Percentiles rank a stretch among this genome's conserved stretches.
These are phyloP conservation scores for Plenodomus lindquistii DNA, from an alignment of 2,329 filamentous ascomycete genomes.

Conservation along the genomic window DNA sequence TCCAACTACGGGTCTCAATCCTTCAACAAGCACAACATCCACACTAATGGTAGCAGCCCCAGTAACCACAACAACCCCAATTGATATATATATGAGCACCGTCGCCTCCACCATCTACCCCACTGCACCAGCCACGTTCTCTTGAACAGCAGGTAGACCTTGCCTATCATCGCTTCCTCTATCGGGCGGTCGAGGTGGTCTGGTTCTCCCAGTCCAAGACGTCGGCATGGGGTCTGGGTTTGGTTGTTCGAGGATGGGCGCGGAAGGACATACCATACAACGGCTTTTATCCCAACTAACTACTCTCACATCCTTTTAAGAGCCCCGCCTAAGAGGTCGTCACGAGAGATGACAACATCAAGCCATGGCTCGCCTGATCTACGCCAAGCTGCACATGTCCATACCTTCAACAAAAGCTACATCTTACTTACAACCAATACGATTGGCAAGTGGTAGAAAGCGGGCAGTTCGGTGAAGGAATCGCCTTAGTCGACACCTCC, in stretches of 20 bases:
- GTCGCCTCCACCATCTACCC: slow-evolving; percentile 35
- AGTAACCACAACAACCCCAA: slow-evolving; percentile 20
- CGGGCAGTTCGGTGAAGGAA: slow-evolving; percentile 52
- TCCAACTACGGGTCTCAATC: no score
- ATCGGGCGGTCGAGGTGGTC: slow-evolving; percentile 59
- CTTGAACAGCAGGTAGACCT: slow-evolving; percentile 56
- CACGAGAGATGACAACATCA: slow-evolving; percentile 49
- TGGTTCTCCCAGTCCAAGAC: slow-evolving; percentile 57
- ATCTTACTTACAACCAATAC: slow-evolving; percentile 52
- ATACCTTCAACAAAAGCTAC: slow-evolving; percentile 46
- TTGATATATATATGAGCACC: slow-evolving; percentile 27
- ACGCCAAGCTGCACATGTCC: slow-evolving; percentile 56
- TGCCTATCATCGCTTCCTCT: slow-evolving; percentile 54
- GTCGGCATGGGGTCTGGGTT: slow-evolving; percentile 58
- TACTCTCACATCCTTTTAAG: slow-evolving; percentile 52
- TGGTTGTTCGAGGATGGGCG: slow-evolving; percentile 54
- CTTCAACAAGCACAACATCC: slow-evolving; percentile 3
- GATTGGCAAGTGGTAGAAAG: slow-evolving; percentile 54
- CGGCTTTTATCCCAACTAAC: slow-evolving; percentile 51
- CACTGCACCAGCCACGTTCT: slow-evolving; percentile 47
- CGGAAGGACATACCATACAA: slow-evolving; percentile 31
- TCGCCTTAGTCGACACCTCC: slow-evolving; percentile 60
- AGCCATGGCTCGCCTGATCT: slow-evolving; percentile 64
- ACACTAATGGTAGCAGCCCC: slow-evolving; percentile 15
- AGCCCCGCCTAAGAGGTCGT: slow-evolving; percentile 49